Evolutionary conservation across 208 protist genomes (phyloP).

Genomic region (Entamoeba dispar): DNA sequence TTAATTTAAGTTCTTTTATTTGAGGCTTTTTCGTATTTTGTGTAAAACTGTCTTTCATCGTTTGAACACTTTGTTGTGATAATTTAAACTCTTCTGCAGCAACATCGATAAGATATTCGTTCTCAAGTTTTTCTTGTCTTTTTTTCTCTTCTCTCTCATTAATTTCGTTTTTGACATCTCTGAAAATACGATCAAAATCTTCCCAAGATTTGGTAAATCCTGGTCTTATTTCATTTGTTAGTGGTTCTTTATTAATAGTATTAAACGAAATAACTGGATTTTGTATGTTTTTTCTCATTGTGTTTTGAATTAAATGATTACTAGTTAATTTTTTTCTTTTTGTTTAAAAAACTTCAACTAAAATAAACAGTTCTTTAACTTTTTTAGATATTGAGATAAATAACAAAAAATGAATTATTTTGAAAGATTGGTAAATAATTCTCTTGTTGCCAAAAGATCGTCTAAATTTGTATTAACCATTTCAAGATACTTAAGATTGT

Average conservation of each 20-base stretch:
- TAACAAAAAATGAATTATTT: not conserved
- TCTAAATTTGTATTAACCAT: not conserved
- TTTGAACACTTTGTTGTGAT: not conserved
- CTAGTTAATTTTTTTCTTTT: no score
- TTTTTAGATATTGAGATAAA: no score
- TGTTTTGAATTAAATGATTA: no score
- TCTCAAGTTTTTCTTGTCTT: not conserved
- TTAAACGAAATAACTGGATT: no score
- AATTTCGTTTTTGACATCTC: not conserved
- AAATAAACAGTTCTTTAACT: no score
- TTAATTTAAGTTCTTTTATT: not conserved
- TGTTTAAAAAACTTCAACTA: no score
- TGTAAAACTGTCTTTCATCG: no score
- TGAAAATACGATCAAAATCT: not conserved
- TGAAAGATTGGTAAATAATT: not conserved
- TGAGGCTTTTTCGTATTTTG: not conserved
- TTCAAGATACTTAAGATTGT: not conserved
- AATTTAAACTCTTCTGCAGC: no score
- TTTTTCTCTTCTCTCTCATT: not conserved
- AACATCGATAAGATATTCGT: no score
- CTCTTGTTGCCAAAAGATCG: not conserved
- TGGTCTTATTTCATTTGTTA: no score
- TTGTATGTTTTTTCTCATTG: no score
- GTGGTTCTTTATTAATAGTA: no score
- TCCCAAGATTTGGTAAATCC: not conserved